Base-by-base conservation (phyloP, 2,329 filamentous ascomycete species). In the Pseudogymnoascus sp. region DNA sequence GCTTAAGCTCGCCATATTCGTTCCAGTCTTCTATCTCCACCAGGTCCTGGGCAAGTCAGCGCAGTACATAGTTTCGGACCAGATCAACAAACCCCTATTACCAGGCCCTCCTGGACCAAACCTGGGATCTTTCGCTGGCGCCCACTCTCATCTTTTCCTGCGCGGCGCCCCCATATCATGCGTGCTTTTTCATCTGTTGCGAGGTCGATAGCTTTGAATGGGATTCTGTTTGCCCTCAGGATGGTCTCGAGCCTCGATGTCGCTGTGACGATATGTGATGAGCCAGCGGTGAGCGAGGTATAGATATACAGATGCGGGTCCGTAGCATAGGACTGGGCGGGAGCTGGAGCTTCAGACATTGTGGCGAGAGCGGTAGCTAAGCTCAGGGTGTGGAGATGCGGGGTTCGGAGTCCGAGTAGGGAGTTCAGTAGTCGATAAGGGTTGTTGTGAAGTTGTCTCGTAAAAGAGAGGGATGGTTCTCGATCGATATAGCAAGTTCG, bases 11-110 rank as follows among this genome's bases (percentile, higher is more conserved):
- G 77, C 92, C 92, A 77, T 96, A 97, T 76, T 99, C 95, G 79
- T 99, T 99, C 95, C 93, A 98, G 75, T 99, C 95, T 78, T 99
- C 95, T 68, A 98, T 86, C 77, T 98, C 89, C 68, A 93, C 89
- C 61, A 97, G 83, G 75, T 97, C 95, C 93, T 97, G 68, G 43
- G 54, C 45, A 62, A 28, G 37, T 68, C 51, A 69, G 57, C 61
- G 31, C 28, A 64, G 36, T 51, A 13, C 51, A 36, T 8, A 57
- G 16, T 1, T 2, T 3, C 6, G 61, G 31, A 23, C 11, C 54
- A 63, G 6, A 62, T 63, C 25, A 43, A 85, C 90, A 73, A 83
- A 96, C 93, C 64, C 91, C 95, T 62, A 99, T 76, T 16, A 98
- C 87, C 65, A 88, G 79, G 13, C 92, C 93, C 77, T 90, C 89